Evolutionary conservation across 2,329 filamentous ascomycete species (phyloP).

Genomic region (Fusarium multiceps): DNA sequence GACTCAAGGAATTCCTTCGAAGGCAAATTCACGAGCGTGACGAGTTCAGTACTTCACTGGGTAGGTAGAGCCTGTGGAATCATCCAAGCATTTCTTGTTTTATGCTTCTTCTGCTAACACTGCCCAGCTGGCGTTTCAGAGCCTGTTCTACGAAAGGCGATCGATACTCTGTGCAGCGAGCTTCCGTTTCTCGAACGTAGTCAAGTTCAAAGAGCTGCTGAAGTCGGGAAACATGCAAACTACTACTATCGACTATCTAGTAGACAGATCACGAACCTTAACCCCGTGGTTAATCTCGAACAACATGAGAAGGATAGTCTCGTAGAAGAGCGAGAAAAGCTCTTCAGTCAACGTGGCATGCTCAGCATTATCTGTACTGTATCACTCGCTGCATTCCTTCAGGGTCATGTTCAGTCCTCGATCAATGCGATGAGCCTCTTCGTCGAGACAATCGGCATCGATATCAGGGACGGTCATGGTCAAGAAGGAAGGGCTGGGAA

Average conservation of each 20-base stretch:
- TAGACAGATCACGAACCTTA: neutral
- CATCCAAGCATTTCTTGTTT: neutral
- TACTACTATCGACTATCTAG: slow-evolving; percentile 25
- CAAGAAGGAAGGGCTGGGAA: neutral
- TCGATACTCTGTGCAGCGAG: slow-evolving; percentile 3
- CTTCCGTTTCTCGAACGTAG: slow-evolving; percentile 1
- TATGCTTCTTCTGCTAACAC: neutral
- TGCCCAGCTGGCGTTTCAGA: slow-evolving; percentile 14
- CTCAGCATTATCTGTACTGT: slow-evolving; percentile 48
- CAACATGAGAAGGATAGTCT: slow-evolving; percentile 8
- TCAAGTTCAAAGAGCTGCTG: slow-evolving; percentile 15
- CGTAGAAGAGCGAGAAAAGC: slow-evolving; percentile 47
- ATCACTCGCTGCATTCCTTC: slow-evolving; percentile 56
- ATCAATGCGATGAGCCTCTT: slow-evolving; percentile 54
- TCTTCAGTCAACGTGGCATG: slow-evolving; percentile 38
- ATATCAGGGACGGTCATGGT: neutral
- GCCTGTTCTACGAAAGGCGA: neutral
- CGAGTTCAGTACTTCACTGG: slow-evolving; percentile 20
- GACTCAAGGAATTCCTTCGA: slow-evolving; percentile 10
- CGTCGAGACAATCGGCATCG: slow-evolving; percentile 26
- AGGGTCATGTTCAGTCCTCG: slow-evolving; percentile 57
- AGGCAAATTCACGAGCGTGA: slow-evolving; percentile 17
- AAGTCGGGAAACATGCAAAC: slow-evolving; percentile 20
- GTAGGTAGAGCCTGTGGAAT: neutral
- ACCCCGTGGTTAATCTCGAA: slow-evolving; percentile 1